phyloP scores from a whole-genome alignment of 305 asterid genomes.

The Fraxinus paxiana region DNA sequence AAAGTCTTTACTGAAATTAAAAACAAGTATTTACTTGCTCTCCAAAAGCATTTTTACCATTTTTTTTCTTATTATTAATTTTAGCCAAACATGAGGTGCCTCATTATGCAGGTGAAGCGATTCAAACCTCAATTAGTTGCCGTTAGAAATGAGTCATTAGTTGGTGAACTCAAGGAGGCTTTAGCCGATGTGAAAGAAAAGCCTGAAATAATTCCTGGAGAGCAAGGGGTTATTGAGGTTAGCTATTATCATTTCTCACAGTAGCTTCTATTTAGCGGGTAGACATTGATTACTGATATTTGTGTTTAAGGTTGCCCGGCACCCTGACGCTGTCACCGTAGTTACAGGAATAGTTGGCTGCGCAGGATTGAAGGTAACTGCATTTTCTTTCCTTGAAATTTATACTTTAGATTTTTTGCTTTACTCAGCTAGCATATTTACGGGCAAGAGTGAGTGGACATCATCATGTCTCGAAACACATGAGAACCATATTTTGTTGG shows the following conservation, averaged over 20 bases:
- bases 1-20: neutral
- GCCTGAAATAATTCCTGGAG: constrained; percentile 94
- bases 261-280: constrained; percentile 5
- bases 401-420: neutral
- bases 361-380: constrained; percentile 86
- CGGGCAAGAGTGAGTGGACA: neutral
- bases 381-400: neutral
- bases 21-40: neutral
- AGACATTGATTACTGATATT: neutral
- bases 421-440: neutral
- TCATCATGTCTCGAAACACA: neutral
- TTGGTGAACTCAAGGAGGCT: constrained; percentile 80
- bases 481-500: neutral
- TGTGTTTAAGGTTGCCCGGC: constrained; percentile 77
- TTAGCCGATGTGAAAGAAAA: constrained; percentile 59
- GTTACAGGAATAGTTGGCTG: constrained; percentile 97
- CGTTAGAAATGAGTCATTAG: constrained; percentile 58
- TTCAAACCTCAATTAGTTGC: constrained; percentile 85
- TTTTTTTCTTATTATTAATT: neutral
- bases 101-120: constrained; percentile 56
- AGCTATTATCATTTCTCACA: constrained; percentile 19
- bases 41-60: neutral
- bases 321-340: constrained; percentile 84
- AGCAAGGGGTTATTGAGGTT: constrained; percentile 88
- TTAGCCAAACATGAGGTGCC: neutral